Base-by-base conservation (phyloP, 441 rosid genomes). In the Croton laevigatus region DNA sequence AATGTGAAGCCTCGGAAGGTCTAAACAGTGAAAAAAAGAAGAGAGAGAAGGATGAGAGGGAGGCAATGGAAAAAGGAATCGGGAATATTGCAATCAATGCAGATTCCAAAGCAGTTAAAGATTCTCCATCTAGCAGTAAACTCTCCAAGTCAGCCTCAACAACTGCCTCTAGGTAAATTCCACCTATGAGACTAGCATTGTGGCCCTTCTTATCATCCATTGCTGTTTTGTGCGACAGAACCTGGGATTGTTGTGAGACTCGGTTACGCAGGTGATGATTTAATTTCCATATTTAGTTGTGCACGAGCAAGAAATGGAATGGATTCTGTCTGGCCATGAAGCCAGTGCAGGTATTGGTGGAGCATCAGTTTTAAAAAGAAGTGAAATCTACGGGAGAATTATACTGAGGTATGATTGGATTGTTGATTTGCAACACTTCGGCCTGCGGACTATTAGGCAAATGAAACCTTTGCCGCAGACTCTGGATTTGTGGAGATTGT, bases 21-120 rank as follows among this genome's bases (percentile, higher is more conserved):
- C 61, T 8, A 57, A 60, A 59, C 8, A 76, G 77, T 23, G 84
- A 75, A 8, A 59, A 74, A 66, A 78, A 75, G 70, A 78, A 73
- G 72, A 73, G 44, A 72, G 89, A 84, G 67, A 80, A 81, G 75
- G 85, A 84, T 69, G 89, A 83, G 76, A 88, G 82, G 72, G 93
- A 85, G 79, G 91, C 78, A 44, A 80, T 85, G 83, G 90, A 85
- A 75, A 79, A 46, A n/a, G 85, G 87, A 40, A 64, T 88, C 70
- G 91, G 89, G 19, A 87, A 84, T 65, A 80, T 88, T 45, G 82
- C 84, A 57, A 85, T 90, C 66, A 79, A 71, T 66, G 79, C 75
- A 62, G 86, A 76, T 70, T 65, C 82, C 14, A 80, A 82, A 66
- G 68, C 73, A n/a, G 72, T 66, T 59, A 79, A 79, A 63, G 82